Evolutionary conservation across 192 early-diverging fungal genomes (phyloP).

Genomic region (Coemansia aciculifera): DNA sequence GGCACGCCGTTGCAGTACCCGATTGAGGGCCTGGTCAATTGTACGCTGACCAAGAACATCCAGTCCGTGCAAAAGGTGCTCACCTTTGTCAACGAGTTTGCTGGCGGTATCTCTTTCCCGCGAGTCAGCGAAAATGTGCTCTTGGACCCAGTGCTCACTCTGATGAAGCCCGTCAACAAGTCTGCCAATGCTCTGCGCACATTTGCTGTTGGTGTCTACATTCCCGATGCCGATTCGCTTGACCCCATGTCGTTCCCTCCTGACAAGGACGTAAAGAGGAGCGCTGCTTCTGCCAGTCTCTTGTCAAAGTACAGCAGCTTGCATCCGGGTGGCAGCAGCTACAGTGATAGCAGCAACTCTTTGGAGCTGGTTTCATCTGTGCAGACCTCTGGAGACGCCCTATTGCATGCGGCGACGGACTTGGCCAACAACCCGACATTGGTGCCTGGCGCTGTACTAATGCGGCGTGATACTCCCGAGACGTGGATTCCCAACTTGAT

Average conservation of each 20-base stretch:
- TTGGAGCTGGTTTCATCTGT: neutral
- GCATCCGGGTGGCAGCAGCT: neutral
- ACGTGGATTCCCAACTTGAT: neutral
- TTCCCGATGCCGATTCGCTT: constrained; percentile 29
- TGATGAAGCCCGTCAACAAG: constrained; percentile 35
- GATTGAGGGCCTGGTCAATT: constrained; percentile 53
- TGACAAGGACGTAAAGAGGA: neutral
- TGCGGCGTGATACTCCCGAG: constrained; percentile 1
- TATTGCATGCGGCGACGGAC: neutral
- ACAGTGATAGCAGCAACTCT: neutral
- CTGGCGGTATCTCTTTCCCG: constrained; percentile 35
- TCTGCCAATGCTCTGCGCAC: constrained; percentile 23
- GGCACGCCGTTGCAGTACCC: constrained; percentile 33
- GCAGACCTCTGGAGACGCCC: neutral
- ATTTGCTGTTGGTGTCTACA: constrained; percentile 39
- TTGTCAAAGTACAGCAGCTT: neutral
- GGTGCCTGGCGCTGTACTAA: neutral
- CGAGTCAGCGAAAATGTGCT: constrained; percentile 29
- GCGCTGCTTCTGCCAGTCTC: neutral
- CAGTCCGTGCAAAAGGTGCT: constrained; percentile 35
- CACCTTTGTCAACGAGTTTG: constrained; percentile 38
- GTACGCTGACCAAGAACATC: constrained; percentile 51
- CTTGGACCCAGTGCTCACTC: constrained; percentile 14
- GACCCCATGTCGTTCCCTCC: constrained; percentile 30
- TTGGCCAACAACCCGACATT: constrained; percentile 1